A percentile compares a stretch with the other conserved stretches of the same genome.
Conservation (phyloP, 257 asterid species). For the Eucommia ulmoides region DNA sequence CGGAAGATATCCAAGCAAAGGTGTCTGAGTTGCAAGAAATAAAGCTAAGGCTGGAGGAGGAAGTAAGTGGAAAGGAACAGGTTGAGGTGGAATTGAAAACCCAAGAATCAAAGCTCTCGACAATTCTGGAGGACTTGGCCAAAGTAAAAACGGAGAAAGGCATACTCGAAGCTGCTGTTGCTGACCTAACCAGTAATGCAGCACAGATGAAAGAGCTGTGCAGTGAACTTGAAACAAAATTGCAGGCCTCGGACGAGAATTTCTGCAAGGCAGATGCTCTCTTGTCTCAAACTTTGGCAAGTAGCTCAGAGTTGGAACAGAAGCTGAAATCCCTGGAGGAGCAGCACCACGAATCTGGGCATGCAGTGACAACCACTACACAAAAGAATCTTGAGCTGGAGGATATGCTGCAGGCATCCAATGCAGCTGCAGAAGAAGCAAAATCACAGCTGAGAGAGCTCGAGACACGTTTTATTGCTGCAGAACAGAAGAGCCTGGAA, state of each 20-base stretch:
- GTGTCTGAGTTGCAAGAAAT: constrained; percentile 41
- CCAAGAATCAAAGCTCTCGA: constrained; percentile 33
- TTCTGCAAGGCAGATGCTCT: constrained; percentile 63
- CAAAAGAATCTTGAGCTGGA: constrained; percentile 57
- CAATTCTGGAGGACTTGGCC: constrained; percentile 36
- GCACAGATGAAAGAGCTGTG: constrained; percentile 57
- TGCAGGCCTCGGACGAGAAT: constrained; percentile 69
- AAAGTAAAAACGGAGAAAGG: constrained; percentile 39
- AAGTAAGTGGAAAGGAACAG: constrained; percentile 27
- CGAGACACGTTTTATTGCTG: constrained; percentile 40
- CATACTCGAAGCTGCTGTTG: constrained; percentile 44
- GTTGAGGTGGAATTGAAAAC: constrained; percentile 28
- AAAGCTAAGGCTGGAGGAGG: constrained; percentile 45
- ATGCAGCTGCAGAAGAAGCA: constrained; percentile 42
- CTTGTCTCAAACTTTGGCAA: constrained; percentile 59
- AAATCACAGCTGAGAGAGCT: constrained; percentile 39
- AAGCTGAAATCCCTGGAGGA: constrained; percentile 58
- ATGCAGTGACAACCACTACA: constrained; percentile 29
- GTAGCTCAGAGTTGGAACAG: constrained; percentile 59
- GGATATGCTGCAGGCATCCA: constrained; percentile 31
- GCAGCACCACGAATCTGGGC: constrained; percentile 52
- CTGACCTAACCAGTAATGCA: constrained; percentile 38
- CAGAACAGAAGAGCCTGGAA: constrained; percentile 51
- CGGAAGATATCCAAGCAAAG: constrained; percentile 34
- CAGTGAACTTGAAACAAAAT: constrained; percentile 62